Conservation (phyloP, 257 asterid genomes). For the Gentiana straminea region DNA sequence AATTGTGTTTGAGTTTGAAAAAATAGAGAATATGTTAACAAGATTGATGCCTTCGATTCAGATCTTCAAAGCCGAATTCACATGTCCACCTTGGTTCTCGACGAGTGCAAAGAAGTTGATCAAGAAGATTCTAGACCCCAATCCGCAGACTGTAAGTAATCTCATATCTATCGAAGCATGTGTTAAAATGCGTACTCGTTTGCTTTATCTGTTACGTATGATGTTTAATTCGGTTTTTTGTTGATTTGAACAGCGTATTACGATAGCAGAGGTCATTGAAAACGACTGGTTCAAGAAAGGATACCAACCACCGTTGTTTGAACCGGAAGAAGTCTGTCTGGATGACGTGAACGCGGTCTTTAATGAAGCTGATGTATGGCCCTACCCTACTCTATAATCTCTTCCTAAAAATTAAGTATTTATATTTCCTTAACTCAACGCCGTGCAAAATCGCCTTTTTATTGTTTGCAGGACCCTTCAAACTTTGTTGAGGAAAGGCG, state of each 20-base stretch:
- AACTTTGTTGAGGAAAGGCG: constrained; percentile 86
- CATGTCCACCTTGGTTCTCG: constrained; percentile 91
- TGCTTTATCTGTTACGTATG: not conserved
- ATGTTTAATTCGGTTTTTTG: not conserved
- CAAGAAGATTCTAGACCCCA: constrained; percentile 84
- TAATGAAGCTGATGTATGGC: constrained; percentile 46
- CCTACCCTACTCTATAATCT: constrained; percentile 1
- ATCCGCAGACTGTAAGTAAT: constrained; percentile 64
- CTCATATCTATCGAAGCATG: not conserved
- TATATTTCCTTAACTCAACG: not conserved
- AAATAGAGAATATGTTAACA: not conserved
- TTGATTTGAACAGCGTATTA: constrained; percentile 56
- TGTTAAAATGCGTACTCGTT: not conserved
- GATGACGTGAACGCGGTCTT: constrained; percentile 80
- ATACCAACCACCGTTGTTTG: constrained; percentile 61
- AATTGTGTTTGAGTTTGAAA: no score
- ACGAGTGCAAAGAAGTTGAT: constrained; percentile 72
- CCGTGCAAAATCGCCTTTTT: not conserved
- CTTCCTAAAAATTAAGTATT: not conserved
- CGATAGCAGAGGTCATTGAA: constrained; percentile 58
- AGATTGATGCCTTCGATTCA: constrained; percentile 23
- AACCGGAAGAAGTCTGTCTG: constrained; percentile 70
- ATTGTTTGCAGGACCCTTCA: constrained; percentile 37
- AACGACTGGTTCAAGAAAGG: constrained; percentile 98
- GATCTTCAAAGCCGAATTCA: constrained; percentile 85